Conservation (phyloP, 2,329 filamentous ascomycete species). For the Triangularia setosa region DNA sequence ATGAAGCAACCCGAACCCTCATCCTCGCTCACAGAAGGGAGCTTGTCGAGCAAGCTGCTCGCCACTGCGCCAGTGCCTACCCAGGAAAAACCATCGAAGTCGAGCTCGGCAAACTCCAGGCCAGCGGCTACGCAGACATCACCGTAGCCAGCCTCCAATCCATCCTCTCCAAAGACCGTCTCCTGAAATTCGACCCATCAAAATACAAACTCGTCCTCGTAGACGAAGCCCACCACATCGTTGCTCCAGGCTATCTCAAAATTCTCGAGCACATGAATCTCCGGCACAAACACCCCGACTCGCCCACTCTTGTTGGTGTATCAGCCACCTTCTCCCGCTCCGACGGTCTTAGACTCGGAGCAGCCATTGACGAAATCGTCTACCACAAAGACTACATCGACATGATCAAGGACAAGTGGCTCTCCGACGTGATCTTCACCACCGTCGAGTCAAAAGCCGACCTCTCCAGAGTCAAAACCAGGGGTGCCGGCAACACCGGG, state of each 20-base stretch:
- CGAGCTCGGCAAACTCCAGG: conserved; percentile 79
- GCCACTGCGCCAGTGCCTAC: conserved; percentile 77
- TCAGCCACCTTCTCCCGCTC: conserved; percentile 73
- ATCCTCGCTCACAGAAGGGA: conserved; percentile 91
- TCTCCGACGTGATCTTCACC: conserved; percentile 89
- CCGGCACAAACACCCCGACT: conserved; percentile 38
- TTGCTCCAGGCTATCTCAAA: conserved; percentile 73
- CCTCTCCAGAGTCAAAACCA: conserved; percentile 63
- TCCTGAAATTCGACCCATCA: conserved; percentile 76
- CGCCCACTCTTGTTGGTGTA: conserved; percentile 77
- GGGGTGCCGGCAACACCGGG: conserved; percentile 57
- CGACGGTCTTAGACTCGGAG: conserved; percentile 76
- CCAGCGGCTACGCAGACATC: conserved; percentile 81
- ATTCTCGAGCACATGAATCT: conserved; percentile 77
- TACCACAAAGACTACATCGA: conserved; percentile 76
- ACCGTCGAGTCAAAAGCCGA: conserved; percentile 83
- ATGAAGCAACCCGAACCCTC: conserved; percentile 68
- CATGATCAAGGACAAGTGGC: conserved; percentile 82
- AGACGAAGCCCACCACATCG: conserved; percentile 96
- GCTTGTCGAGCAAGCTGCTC: conserved; percentile 88
- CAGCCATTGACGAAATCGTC: conserved; percentile 90
- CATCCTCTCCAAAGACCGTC: conserved; percentile 69
- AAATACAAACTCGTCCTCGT: conserved; percentile 88
- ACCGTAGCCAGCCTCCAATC: conserved; percentile 89
- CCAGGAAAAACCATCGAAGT: conserved; percentile 79